Evolutionary conservation across 2,329 filamentous ascomycete genomes (phyloP).

Genomic region (Pseudovirgaria hyperparasitica): DNA sequence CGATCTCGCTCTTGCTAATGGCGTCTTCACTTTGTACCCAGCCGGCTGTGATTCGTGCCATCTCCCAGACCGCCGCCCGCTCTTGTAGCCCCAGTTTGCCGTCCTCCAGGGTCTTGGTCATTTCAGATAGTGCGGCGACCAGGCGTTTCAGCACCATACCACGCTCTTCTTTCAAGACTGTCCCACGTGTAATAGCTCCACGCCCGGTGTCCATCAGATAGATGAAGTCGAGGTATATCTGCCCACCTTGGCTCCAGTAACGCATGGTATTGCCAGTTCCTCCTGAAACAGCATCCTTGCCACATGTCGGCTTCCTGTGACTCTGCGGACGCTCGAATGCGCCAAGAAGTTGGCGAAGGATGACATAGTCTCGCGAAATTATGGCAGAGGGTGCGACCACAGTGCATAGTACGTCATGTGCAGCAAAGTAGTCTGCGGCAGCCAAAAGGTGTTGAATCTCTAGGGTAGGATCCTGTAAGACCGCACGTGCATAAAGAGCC

Average conservation of each 20-base stretch:
- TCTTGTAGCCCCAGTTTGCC: slow-evolving; percentile 36
- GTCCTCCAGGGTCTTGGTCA: slow-evolving; percentile 26
- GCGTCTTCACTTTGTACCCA: slow-evolving; percentile 9
- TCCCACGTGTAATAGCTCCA: slow-evolving; percentile 18
- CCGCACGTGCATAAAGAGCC: slow-evolving; percentile 66
- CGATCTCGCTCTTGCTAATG: slow-evolving; percentile 33
- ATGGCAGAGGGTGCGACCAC: slow-evolving; percentile 72
- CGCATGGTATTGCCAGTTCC: too few species aligned
- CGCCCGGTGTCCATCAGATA: slow-evolving; percentile 30
- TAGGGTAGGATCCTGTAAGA: slow-evolving; percentile 51
- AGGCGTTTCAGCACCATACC: slow-evolving; percentile 18
- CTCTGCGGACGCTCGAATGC: slow-evolving; percentile 42
- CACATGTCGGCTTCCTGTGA: slow-evolving; percentile 3
- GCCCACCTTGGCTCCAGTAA: slow-evolving; percentile 73
- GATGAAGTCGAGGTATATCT: slow-evolving; percentile 59
- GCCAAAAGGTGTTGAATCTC: slow-evolving; percentile 73
- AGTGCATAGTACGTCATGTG: slow-evolving; percentile 69
- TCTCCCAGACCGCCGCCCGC: slow-evolving; percentile 67
- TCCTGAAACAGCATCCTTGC: slow-evolving; percentile 40
- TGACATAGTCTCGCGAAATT: slow-evolving; percentile 67
- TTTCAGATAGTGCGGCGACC: slow-evolving; percentile 21
- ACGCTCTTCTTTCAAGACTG: slow-evolving; percentile 18
- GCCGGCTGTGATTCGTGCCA: slow-evolving; percentile 42
- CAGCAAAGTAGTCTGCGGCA: slow-evolving; percentile 64
- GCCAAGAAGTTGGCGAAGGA: slow-evolving; percentile 54